Conservation (phyloP, 768 basidiomycete species). For the Gymnopilus junonius region DNA sequence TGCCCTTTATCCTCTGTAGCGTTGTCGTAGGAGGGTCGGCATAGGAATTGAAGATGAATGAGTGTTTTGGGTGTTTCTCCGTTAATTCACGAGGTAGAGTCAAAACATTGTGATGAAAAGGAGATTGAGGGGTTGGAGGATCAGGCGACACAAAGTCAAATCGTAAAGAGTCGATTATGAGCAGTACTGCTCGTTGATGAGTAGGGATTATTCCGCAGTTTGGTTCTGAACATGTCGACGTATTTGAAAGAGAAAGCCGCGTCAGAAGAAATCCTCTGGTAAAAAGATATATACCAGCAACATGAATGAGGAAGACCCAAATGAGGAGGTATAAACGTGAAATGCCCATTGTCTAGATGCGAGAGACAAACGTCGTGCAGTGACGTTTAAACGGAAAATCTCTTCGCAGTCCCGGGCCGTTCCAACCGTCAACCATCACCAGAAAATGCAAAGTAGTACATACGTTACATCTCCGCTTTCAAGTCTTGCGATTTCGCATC, state of each 20-base stretch:
- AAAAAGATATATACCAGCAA: slow-evolving; percentile 86
- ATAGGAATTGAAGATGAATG: slow-evolving; percentile 87
- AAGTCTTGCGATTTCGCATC: too few species aligned
- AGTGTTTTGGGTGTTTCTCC: slow-evolving; percentile 61
- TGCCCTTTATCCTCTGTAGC: slow-evolving; percentile 90
- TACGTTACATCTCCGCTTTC: too few species aligned
- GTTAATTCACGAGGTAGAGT: slow-evolving; percentile 80
- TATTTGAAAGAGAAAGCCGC: slow-evolving; percentile 69
- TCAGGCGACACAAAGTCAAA: slow-evolving; percentile 89
- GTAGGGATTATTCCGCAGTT: slow-evolving; percentile 60
- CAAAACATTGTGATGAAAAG: slow-evolving; percentile 82
- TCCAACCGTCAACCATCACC: too few species aligned
- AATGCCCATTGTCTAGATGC: neutral
- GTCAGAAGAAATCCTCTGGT: slow-evolving; percentile 89
- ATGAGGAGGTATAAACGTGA: slow-evolving; percentile 35
- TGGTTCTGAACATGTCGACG: slow-evolving; percentile 44
- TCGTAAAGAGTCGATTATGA: slow-evolving; percentile 92
- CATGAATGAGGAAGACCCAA: slow-evolving; percentile 71
- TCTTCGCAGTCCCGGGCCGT: neutral
- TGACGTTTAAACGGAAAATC: too few species aligned
- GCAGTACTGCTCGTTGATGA: slow-evolving; percentile 78
- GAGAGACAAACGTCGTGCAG: too few species aligned
- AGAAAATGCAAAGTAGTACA: too few species aligned
- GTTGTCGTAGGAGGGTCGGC: slow-evolving; percentile 96
- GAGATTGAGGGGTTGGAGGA: slow-evolving; percentile 63